Percentiles rank a stretch among this genome's conserved stretches.
phyloP scores from a whole-genome alignment of 2,329 filamentous ascomycete genomes.

The Bretziella fagacearum region DNA sequence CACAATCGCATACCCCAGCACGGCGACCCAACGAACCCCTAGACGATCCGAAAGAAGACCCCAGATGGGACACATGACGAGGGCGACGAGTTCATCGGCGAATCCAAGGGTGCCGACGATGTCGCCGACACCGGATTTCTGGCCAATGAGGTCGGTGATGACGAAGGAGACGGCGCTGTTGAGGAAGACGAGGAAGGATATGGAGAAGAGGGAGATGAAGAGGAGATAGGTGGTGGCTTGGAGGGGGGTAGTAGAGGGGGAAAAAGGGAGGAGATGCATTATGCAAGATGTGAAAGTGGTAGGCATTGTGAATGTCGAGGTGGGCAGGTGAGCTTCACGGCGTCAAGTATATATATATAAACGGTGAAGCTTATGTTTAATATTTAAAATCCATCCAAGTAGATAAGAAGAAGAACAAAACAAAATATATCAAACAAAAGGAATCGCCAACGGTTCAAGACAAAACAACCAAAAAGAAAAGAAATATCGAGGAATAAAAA shows the following conservation, averaged over 20 bases:
- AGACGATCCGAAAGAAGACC: conserved; percentile 61
- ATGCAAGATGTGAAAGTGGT: background rate
- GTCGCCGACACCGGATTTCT: conserved; percentile 56
- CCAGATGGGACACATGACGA: conserved; percentile 67
- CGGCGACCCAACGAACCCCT: conserved; percentile 55
- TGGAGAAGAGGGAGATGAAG: conserved; percentile 70
- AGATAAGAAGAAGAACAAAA: too few relatives aligned
- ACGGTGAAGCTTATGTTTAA: background rate
- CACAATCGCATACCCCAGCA: conserved; percentile 68
- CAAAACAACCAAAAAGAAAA: background rate
- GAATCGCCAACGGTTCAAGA: background rate
- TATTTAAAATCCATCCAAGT: too few relatives aligned
- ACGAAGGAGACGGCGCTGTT: conserved; percentile 75
- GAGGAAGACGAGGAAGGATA: conserved; percentile 78
- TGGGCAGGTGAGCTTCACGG: background rate
- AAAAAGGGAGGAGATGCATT: conserved; percentile 34
- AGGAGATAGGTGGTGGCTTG: conserved; percentile 62
- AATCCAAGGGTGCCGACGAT: conserved; percentile 74
- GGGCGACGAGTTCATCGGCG: conserved; percentile 64
- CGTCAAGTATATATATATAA: background rate
- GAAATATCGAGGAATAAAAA: background rate
- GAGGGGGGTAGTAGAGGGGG: conserved; percentile 38
- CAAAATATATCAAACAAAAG: too few relatives aligned
- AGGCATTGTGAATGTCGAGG: background rate
- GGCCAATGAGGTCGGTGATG: conserved; percentile 64